Evolutionary conservation across 1,139 yeast genomes (phyloP).

Genomic region (Debaryomyces robertsiae): DNA sequence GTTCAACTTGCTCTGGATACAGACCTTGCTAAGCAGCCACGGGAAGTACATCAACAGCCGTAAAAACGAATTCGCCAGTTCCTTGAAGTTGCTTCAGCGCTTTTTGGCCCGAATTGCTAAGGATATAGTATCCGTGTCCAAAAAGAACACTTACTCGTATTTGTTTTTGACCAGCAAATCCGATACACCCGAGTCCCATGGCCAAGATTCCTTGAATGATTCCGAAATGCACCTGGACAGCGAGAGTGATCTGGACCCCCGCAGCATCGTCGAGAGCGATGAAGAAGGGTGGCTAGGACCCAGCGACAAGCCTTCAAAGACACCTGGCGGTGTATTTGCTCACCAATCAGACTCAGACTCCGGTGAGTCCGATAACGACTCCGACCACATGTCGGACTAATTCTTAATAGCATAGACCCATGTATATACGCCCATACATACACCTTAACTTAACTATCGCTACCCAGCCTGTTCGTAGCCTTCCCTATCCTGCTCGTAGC

Average conservation of each 20-base stretch:
- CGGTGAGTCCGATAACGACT: too few species aligned
- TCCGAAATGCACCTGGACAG: slow-evolving; percentile 17
- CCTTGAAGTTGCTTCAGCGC: slow-evolving; percentile 72
- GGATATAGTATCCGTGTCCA: slow-evolving; percentile 62
- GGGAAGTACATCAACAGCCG: slow-evolving; percentile 72
- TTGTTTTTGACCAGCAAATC: slow-evolving; percentile 37
- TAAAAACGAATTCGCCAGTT: slow-evolving; percentile 65
- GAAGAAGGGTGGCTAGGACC: slow-evolving; percentile 19
- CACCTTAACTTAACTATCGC: too few species aligned
- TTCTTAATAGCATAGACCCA: background rate
- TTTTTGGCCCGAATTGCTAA: slow-evolving; percentile 75
- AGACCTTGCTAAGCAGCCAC: slow-evolving; percentile 64
- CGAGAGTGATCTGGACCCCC: slow-evolving; percentile 16
- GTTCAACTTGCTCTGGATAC: slow-evolving; percentile 81
- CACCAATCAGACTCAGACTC: slow-evolving; percentile 13
- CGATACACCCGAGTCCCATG: slow-evolving; percentile 19
- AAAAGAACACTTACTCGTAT: slow-evolving; percentile 56
- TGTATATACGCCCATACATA: slow-evolving; percentile 1
- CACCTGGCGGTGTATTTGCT: slow-evolving; percentile 18
- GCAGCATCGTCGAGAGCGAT: slow-evolving; percentile 15
- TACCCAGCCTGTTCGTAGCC: too few species aligned
- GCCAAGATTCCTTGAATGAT: background rate
- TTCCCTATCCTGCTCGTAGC: too few species aligned
- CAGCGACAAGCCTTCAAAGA: slow-evolving; percentile 12
- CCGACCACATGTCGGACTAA: slow-evolving; percentile 14